Evolutionary conservation across 352 stramenopile genomes (phyloP).

Genomic region (Chrysophaeum taylorii): DNA sequence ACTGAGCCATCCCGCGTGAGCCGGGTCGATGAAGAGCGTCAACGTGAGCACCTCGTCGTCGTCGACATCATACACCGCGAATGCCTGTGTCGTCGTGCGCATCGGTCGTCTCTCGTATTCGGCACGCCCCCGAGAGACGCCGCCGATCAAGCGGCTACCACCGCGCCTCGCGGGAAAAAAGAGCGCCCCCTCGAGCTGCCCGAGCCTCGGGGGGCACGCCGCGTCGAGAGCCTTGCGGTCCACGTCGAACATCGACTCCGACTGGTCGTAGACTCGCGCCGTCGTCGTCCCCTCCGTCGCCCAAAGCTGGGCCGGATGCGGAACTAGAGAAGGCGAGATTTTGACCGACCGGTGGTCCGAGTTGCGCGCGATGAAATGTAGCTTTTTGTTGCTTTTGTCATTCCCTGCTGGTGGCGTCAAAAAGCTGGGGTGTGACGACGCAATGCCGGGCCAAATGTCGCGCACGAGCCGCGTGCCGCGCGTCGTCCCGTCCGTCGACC

Average conservation of each 20-base stretch:
- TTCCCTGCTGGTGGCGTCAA: conserved; percentile 38
- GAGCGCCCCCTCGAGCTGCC: conserved; percentile 17
- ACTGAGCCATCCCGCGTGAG: conserved; percentile 13
- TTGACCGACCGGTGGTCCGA: background rate
- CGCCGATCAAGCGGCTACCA: background rate
- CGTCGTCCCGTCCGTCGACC: conserved; percentile 49
- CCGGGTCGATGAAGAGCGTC: background rate
- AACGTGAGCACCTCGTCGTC: conserved; percentile 19
- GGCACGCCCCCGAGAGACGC: background rate
- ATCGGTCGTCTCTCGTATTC: background rate
- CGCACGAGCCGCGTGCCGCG: conserved; percentile 47
- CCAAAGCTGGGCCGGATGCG: conserved; percentile 41
- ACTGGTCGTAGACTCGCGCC: conserved; percentile 34
- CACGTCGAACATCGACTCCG: conserved; percentile 29
- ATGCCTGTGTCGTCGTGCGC: background rate
- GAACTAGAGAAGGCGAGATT: background rate
- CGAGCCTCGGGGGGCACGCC: conserved; percentile 23
- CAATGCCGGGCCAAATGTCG: conserved; percentile 45
- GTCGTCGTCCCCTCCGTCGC: conserved; percentile 51
- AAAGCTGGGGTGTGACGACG: conserved; percentile 44
- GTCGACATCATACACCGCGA: conserved; percentile 27
- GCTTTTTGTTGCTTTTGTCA: background rate
- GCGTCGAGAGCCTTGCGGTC: conserved; percentile 25
- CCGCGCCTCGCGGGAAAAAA: conserved; percentile 27
- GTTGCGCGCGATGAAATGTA: conserved; percentile 36